Conservation (phyloP, 2,329 filamentous ascomycete genomes). For the Aspergillus amoenus region DNA sequence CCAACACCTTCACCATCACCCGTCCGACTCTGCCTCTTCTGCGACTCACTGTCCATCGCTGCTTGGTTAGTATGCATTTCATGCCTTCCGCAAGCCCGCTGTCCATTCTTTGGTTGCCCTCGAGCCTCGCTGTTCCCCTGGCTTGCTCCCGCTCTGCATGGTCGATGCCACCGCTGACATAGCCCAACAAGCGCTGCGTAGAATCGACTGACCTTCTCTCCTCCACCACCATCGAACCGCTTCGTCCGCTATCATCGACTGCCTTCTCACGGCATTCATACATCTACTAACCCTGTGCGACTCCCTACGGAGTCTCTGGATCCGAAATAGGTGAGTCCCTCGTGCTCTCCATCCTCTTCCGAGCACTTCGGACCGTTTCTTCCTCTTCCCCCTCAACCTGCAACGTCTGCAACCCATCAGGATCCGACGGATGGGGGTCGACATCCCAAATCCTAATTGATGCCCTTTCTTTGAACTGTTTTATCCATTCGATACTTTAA, state of each 20-base stretch:
- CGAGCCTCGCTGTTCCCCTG: conserved; percentile 15
- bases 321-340: conserved; percentile 34
- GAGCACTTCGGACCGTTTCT: conserved; percentile 30
- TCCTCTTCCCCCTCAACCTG: conserved; percentile 28
- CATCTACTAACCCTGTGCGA: conserved; percentile 31
- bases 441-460: conserved; percentile 19
- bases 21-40: conserved; percentile 6
- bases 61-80: conserved; percentile 13
- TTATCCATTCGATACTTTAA: conserved; percentile 16
- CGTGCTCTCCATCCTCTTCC: conserved; percentile 35
- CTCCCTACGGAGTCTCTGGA: conserved; percentile 24
- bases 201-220: conserved; percentile 28
- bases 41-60: conserved; percentile 10
- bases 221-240: conserved; percentile 19
- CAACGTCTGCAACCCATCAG: conserved; percentile 30
- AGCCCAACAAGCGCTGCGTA: conserved; percentile 37
- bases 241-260: conserved; percentile 23
- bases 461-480: conserved; percentile 16
- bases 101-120: background rate
- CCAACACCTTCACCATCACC: conserved; percentile 10
- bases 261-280: conserved; percentile 19
- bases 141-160: conserved; percentile 25
- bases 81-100: background rate
- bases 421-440: conserved; percentile 24
- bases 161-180: conserved; percentile 42